Evolutionary conservation across 345 rosid species (phyloP).

Genomic region (Anacardium occidentale): DNA sequence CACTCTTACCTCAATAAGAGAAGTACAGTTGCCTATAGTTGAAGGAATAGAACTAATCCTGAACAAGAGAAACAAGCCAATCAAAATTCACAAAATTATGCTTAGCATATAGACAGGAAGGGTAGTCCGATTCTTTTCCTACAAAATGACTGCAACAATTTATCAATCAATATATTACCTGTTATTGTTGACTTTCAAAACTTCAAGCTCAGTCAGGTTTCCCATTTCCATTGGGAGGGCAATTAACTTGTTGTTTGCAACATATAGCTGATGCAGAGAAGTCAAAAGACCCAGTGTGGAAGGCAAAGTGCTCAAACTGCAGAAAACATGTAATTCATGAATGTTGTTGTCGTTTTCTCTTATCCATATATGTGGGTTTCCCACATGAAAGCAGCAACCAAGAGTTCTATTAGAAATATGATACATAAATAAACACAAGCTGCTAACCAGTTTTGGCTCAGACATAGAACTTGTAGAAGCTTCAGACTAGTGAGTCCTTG

Average conservation of each 20-base stretch:
- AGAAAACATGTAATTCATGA: constrained; percentile 13
- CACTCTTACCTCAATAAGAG: constrained; percentile 61
- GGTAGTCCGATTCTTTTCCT: neutral
- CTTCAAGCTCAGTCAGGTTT: constrained; percentile 64
- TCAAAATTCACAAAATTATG: neutral
- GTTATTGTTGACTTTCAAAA: constrained; percentile 71
- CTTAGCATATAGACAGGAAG: neutral
- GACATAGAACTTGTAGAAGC: constrained; percentile 57
- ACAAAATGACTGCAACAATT: neutral
- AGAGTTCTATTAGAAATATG: neutral
- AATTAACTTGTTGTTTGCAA: constrained; percentile 63
- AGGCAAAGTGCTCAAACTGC: constrained; percentile 76
- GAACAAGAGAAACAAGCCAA: constrained; percentile 25
- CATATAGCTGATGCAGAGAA: constrained; percentile 64
- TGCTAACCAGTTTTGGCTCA: constrained; percentile 67
- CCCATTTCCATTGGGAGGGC: constrained; percentile 70
- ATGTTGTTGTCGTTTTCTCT: no score
- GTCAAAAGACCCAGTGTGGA: constrained; percentile 50
- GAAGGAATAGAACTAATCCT: constrained; percentile 57
- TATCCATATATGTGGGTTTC: neutral
- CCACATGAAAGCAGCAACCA: neutral
- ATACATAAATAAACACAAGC: neutral
- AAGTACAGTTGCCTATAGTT: constrained; percentile 51
- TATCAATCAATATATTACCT: constrained; percentile 41
- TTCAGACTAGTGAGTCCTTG: constrained; percentile 55